phyloP scores from a whole-genome alignment of 2,329 filamentous ascomycete species.

The Trichoderma gracile region DNA sequence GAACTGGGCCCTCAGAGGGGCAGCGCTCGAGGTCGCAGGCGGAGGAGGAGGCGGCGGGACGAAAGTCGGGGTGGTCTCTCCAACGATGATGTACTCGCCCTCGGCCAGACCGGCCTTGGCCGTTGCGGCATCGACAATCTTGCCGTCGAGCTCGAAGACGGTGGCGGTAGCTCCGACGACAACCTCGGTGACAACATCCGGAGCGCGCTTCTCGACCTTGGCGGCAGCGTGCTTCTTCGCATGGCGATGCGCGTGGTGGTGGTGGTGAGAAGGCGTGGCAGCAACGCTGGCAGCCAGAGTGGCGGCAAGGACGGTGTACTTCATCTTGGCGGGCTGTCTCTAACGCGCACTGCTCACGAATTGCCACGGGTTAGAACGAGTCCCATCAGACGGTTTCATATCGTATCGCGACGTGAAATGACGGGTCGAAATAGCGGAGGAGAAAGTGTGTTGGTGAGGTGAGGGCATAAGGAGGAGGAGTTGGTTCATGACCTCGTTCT shows the following conservation, averaged over 20 bases:
- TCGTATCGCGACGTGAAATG: background rate
- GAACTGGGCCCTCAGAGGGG: constrained; percentile 49
- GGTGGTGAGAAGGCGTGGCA: constrained; percentile 61
- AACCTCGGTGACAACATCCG: constrained; percentile 51
- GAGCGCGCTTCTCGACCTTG: constrained; percentile 50
- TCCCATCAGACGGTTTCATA: background rate
- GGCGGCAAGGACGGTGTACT: constrained; percentile 47
- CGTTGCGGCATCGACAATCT: constrained; percentile 60
- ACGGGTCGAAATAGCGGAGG: background rate
- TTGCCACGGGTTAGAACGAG: constrained; percentile 9
- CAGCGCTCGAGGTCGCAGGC: constrained; percentile 31
- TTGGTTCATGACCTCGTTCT: background rate
- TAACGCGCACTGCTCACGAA: constrained; percentile 14
- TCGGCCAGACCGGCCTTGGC: constrained; percentile 71
- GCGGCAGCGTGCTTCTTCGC: constrained; percentile 51
- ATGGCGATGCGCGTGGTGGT: constrained; percentile 57
- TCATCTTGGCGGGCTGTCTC: constrained; percentile 44
- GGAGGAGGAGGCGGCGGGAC: constrained; percentile 45
- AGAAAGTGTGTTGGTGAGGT: background rate
- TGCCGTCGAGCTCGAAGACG: constrained; percentile 70
- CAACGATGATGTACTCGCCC: constrained; percentile 68
- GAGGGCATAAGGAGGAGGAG: background rate
- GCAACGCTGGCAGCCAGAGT: constrained; percentile 53
- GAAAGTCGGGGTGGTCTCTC: constrained; percentile 58
- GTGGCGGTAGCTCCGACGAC: constrained; percentile 64